Conservation (phyloP, 2,329 filamentous ascomycete species). For the Penicillium sp. region DNA sequence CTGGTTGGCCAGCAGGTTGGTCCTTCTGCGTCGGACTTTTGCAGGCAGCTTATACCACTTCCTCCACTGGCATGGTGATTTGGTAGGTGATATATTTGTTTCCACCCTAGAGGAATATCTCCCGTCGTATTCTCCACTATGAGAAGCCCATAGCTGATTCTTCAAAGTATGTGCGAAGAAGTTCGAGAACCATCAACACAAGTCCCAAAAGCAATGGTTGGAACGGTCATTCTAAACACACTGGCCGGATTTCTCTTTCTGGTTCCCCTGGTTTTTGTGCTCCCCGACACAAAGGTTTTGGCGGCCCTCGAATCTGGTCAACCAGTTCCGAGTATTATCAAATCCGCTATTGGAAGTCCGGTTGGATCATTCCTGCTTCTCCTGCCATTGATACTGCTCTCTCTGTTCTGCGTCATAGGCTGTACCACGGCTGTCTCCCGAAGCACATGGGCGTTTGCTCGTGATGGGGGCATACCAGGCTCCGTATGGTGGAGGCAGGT, state of each 20-base stretch:
- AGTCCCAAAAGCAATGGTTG: slow-evolving; percentile 60
- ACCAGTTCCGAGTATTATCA: slow-evolving; percentile 65
- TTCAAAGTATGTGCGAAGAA: slow-evolving; percentile 54
- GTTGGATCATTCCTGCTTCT: slow-evolving; percentile 63
- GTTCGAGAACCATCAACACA: slow-evolving; percentile 55
- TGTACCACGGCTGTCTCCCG: slow-evolving; percentile 62
- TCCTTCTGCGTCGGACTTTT: slow-evolving; percentile 61
- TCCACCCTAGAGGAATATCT: background rate
- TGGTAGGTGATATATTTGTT: slow-evolving; percentile 47
- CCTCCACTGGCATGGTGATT: slow-evolving; percentile 66
- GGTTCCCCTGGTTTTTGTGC: slow-evolving; percentile 63
- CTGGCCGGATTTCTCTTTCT: slow-evolving; percentile 58
- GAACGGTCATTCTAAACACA: slow-evolving; percentile 56
- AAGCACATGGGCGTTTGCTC: slow-evolving; percentile 64
- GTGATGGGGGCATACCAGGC: slow-evolving; percentile 62
- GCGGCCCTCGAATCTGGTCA: slow-evolving; percentile 59
- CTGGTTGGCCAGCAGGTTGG: slow-evolving; percentile 62
- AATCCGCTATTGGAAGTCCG: slow-evolving; percentile 60
- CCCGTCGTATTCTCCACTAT: background rate
- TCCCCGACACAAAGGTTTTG: slow-evolving; percentile 56
- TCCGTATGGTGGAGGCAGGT: slow-evolving; percentile 56
- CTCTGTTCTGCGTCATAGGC: slow-evolving; percentile 63
- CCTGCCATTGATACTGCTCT: slow-evolving; percentile 58
- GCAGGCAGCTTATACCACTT: slow-evolving; percentile 59
- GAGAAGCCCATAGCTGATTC: background rate